Base-by-base conservation (phyloP, 768 basidiomycete species). In the Ramaria rubella region DNA sequence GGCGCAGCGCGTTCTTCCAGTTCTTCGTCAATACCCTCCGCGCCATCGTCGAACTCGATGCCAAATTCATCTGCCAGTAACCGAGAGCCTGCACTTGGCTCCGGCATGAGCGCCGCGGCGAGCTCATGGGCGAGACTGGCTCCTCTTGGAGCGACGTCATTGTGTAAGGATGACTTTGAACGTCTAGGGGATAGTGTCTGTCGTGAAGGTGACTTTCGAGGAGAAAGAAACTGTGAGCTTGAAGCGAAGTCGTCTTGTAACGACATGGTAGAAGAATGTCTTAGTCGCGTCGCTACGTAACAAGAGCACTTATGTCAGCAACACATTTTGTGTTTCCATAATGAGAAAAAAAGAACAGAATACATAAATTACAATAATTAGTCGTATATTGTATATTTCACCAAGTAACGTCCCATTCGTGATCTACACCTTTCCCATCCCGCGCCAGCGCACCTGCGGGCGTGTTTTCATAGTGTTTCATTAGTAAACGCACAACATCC, bases 1-100 rank as follows among this genome's bases (percentile, higher is more conserved):
- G 50, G 36, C 42, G 27, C 42, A 31, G 38, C 54, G n/a, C 23
- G 53, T 17, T 9, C 40, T 23, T 27, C 42, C 61, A 66, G 50
- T 7, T 65, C 68, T 56, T 80, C 81, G 65, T 87, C 90, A 55
- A 86, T 87, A 36, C 86, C 87, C 70, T 90, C 87, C 27, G 86
- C 87, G 44, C 87, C 89, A 26, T 63, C 62, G 59, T 92, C 90
- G 61, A 87, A 91, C 65, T 92, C 90, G 59, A 93, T 85, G 9
- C 90, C 90, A 60, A 93, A 89, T 69, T 93, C 91, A 70, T 92
- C 90, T 12, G 87, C 87, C 5, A 93, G 75, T 30, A 90, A 69
- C 67, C 82, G 86, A 23, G 88, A 90, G 53, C 86, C 82, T 26
- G 81, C 76, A 50, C 79, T 85, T 0, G 91, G 90, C 70, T 93